Conservation (phyloP, 2,329 filamentous ascomycete species). For the Pleoardoris graminearum region DNA sequence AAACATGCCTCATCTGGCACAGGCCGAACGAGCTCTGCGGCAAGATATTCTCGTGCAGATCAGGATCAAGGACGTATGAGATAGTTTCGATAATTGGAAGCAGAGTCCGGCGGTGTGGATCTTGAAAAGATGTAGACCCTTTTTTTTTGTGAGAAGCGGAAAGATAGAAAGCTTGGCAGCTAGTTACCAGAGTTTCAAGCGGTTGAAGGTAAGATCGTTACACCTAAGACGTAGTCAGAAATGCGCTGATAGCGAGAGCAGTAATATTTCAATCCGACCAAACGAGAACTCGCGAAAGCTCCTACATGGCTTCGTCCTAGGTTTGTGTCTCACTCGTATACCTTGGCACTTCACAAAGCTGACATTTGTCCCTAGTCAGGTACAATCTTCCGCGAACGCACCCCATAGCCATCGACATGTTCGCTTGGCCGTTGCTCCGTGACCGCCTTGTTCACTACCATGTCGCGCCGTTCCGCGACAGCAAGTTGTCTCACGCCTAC, state of each 20-base stretch:
- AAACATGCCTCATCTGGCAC: slow-evolving; percentile 32
- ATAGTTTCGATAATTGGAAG: slow-evolving; percentile 29
- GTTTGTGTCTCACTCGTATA: slow-evolving; percentile 7
- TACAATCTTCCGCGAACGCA: slow-evolving; percentile 32
- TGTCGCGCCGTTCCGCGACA: slow-evolving; percentile 24
- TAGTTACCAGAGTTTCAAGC: slow-evolving; percentile 40
- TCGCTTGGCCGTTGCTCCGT: slow-evolving; percentile 40
- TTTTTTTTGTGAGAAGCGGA: slow-evolving; percentile 32
- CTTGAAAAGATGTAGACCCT: slow-evolving; percentile 34
- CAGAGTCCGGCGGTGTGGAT: slow-evolving; percentile 36
- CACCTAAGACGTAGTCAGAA: neutral
- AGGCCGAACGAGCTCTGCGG: slow-evolving; percentile 38
- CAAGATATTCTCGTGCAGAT: slow-evolving; percentile 29
- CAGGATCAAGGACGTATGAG: slow-evolving; percentile 39
- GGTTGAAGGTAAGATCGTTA: slow-evolving; percentile 31
- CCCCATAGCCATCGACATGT: slow-evolving; percentile 39
- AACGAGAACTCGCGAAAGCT: slow-evolving; percentile 30
- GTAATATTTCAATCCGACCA: slow-evolving; percentile 38
- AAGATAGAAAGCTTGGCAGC: slow-evolving; percentile 31
- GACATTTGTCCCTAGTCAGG: slow-evolving; percentile 11
- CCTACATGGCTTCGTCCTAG: slow-evolving; percentile 35
- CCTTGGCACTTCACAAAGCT: too few relatives aligned
- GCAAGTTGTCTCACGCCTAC: slow-evolving; percentile 28
- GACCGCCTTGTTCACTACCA: slow-evolving; percentile 33
- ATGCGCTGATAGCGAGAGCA: slow-evolving; percentile 11